Conservation (phyloP, 768 basidiomycete species). For the Roridomyces roridus region DNA sequence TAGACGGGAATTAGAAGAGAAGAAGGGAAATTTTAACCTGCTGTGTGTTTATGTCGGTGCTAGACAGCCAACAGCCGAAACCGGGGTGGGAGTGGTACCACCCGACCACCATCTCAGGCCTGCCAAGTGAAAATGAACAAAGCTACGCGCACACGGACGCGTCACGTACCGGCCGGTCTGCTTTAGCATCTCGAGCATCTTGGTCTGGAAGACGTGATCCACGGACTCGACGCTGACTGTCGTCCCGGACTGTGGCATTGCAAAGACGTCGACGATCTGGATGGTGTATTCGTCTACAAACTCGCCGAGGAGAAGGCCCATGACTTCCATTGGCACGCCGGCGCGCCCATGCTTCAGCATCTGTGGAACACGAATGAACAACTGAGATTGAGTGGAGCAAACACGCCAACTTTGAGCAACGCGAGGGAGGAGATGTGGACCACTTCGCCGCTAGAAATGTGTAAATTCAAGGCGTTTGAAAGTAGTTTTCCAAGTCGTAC, state of each 20-base stretch:
- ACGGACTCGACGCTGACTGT: conserved; percentile 98
- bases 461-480: conserved; percentile 16
- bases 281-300: conserved; percentile 98
- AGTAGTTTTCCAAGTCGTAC: conserved; percentile 43
- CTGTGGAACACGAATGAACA: conserved; percentile 45
- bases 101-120: conserved; percentile 97
- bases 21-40: conserved; percentile 58
- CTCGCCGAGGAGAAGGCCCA: conserved; percentile 97
- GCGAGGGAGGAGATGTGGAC: conserved; percentile 98
- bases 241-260: conserved; percentile 98
- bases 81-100: conserved; percentile 99
- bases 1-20: background rate
- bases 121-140: conserved; percentile 28
- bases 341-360: conserved; percentile 99
- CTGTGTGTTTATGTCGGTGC: conserved; percentile 98
- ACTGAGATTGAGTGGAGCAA: background rate
- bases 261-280: conserved; percentile 95
- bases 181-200: conserved; percentile 99
- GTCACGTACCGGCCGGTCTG: conserved; percentile 86
- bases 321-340: conserved; percentile 99
- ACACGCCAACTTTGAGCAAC: conserved; percentile 80
- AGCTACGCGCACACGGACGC: conserved; percentile 18
- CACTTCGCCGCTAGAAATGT: conserved; percentile 76
- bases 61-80: conserved; percentile 99
- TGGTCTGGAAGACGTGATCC: conserved; percentile 97